A percentile compares a stretch with the other conserved stretches of the same genome.
Conservation (phyloP, 164 flowering plant genomes). For the Macadamia tetraphylla region DNA sequence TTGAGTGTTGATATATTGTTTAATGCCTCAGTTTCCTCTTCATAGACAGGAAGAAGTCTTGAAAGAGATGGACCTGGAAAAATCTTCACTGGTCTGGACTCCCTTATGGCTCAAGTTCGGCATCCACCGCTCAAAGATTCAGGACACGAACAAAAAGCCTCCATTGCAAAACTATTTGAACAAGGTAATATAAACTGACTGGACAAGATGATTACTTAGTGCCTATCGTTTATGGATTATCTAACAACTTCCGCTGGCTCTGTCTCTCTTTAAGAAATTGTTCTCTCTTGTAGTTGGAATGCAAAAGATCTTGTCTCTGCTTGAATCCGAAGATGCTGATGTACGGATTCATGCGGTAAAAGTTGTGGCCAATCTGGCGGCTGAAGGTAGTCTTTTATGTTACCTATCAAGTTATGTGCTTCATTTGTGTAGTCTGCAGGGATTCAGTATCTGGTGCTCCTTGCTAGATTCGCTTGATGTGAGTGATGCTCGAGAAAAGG, state of each 20-base stretch:
- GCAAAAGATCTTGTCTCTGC: slow-evolving; percentile 92
- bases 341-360: slow-evolving; percentile 96
- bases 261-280: neutral
- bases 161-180: slow-evolving; percentile 86
- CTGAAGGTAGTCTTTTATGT: slow-evolving; percentile 59
- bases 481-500: too few species aligned
- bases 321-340: slow-evolving; percentile 89
- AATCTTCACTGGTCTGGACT: slow-evolving; percentile 36
- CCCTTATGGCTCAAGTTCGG: slow-evolving; percentile 52
- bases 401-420: neutral
- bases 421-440: neutral
- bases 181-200: slow-evolving; percentile 47
- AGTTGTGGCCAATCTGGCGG: slow-evolving; percentile 97
- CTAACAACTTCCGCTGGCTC: neutral
- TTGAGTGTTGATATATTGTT: neutral
- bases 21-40: slow-evolving; percentile 6
- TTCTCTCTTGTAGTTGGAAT: slow-evolving; percentile 65
- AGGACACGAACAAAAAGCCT: slow-evolving; percentile 69
- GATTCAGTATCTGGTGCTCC: neutral
- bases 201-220: neutral
- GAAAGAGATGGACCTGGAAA: slow-evolving; percentile 50
- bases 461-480: neutral
- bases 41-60: slow-evolving; percentile 67
- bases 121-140: slow-evolving; percentile 41
- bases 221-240: neutral